Conservation (phyloP, 768 basidiomycete species). For the Kwoniella botswanensis region DNA sequence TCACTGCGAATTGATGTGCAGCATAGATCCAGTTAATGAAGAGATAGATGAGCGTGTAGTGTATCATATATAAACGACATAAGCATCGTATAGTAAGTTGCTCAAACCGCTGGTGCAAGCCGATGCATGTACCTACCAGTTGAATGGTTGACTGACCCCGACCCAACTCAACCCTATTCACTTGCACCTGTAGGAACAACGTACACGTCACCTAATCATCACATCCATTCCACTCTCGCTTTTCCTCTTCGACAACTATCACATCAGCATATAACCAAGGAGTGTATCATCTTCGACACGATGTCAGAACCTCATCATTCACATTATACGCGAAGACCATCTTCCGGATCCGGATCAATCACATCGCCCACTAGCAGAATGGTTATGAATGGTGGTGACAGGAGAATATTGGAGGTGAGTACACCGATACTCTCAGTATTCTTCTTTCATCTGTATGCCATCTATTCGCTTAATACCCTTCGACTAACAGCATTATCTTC, state of each 20-base stretch:
- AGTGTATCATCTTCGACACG: not conserved
- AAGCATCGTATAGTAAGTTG: not conserved
- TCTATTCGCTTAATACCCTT: not conserved
- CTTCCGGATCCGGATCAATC: conserved; percentile 18
- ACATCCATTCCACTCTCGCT: not conserved
- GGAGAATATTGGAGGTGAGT: conserved; percentile 23
- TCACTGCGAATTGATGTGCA: too few species aligned
- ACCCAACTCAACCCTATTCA: not conserved
- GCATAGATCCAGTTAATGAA: not conserved
- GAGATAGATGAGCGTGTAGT: not conserved
- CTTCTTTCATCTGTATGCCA: not conserved
- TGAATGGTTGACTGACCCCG: not conserved
- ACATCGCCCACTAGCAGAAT: conserved; percentile 16
- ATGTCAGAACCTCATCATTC: conserved; percentile 20
- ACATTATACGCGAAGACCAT: conserved; percentile 32
- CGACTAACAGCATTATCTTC: not conserved
- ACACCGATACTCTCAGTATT: not conserved
- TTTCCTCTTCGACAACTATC: not conserved
- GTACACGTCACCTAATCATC: conserved; percentile 1
- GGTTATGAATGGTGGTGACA: conserved; percentile 3
- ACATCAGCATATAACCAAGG: not conserved
- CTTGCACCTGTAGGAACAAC: not conserved
- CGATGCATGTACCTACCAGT: not conserved
- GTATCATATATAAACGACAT: not conserved
- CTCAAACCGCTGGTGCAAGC: too few species aligned